These are phyloP conservation scores for Tolypocladium sp. DNA, from an alignment of 2,329 filamentous ascomycete species.

Conservation along the genomic window DNA sequence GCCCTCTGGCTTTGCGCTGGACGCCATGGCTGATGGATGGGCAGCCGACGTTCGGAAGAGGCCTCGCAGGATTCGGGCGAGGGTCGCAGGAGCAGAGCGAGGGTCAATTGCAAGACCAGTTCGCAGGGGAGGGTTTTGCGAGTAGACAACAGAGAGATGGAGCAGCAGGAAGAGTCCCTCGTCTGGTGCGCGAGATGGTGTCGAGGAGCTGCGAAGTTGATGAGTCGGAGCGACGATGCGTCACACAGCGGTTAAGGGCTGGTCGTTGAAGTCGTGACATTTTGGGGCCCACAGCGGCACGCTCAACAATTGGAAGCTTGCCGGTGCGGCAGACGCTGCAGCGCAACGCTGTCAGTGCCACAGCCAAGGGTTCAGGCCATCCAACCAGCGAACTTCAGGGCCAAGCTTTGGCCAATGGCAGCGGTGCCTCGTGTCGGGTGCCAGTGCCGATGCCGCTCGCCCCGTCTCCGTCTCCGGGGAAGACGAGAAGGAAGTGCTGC, in stretches of 20 bases:
- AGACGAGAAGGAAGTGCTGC: not conserved
- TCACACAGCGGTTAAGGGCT: not conserved
- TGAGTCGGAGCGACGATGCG: not conserved
- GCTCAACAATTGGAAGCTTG: not conserved
- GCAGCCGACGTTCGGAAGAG: not conserved
- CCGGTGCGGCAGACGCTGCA: no score
- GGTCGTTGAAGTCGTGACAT: not conserved
- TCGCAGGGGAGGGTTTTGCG: not conserved
- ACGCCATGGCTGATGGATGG: constrained; percentile 13
- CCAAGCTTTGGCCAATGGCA: not conserved
- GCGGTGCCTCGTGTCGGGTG: not conserved
- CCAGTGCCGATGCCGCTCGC: not conserved
- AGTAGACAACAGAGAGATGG: not conserved
- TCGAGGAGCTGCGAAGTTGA: not conserved
- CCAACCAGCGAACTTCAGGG: not conserved
- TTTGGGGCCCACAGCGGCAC: not conserved
- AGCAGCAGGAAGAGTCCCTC: not conserved
- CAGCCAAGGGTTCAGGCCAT: not conserved
- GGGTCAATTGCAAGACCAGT: not conserved
- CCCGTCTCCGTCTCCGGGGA: not conserved
- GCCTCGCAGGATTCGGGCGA: not conserved
- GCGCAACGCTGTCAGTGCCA: no score
- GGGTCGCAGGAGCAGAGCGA: not conserved
- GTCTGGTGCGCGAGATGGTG: not conserved
- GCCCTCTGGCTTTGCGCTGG: constrained; percentile 16